These are phyloP conservation scores for Neurospora sp. DNA, from an alignment of 2,329 filamentous ascomycete genomes.

Conservation along the genomic window DNA sequence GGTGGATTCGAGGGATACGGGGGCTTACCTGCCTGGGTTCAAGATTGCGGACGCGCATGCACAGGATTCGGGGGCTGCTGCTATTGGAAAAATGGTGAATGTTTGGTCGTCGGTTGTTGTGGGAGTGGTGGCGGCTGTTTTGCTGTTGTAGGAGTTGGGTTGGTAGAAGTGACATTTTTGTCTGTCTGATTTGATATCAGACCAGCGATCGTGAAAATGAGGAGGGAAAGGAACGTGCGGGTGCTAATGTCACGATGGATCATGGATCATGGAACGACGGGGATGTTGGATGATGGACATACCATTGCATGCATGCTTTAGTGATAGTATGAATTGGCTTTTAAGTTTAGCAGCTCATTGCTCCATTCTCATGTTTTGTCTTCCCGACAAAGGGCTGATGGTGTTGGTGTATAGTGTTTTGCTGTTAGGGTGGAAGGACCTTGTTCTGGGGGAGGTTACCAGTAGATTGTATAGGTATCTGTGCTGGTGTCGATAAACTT, in stretches of 20 bases:
- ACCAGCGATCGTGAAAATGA: background rate
- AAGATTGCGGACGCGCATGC: constrained; percentile 18
- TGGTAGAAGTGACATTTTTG: background rate
- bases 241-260: background rate
- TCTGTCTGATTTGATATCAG: background rate
- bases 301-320: background rate
- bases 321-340: background rate
- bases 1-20: constrained; percentile 15
- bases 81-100: background rate
- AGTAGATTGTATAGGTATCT: background rate
- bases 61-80: constrained; percentile 7
- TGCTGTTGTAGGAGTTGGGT: constrained; percentile 2
- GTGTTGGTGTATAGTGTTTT: background rate
- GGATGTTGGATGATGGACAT: background rate
- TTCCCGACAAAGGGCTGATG: background rate
- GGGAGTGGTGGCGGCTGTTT: constrained; percentile 1
- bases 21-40: constrained; percentile 23
- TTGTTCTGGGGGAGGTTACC: background rate
- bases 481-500: background rate
- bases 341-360: background rate
- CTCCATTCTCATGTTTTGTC: background rate
- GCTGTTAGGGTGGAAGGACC: background rate
- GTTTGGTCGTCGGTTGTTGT: constrained; percentile 6
- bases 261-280: background rate
- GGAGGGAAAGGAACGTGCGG: background rate